Conservation (phyloP, 2,329 filamentous ascomycete species). For the Sporothrix inflata region DNA sequence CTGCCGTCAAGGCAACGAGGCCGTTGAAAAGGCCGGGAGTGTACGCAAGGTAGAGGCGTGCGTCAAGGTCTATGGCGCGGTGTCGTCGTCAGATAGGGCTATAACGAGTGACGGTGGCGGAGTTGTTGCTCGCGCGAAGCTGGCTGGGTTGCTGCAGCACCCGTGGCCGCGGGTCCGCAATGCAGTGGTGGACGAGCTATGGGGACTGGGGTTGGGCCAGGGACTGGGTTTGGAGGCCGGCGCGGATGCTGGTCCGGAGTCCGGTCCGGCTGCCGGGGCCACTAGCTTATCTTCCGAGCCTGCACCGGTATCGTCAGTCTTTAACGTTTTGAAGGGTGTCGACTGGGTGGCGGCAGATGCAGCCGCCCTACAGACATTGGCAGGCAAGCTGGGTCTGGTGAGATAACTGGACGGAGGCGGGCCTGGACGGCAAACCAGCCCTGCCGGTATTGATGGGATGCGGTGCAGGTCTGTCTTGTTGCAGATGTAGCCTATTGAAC, state of each 20-base stretch:
- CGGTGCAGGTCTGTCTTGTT: not conserved
- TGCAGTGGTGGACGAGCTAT: constrained; percentile 64
- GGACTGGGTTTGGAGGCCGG: constrained; percentile 36
- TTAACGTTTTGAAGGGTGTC: constrained; percentile 49
- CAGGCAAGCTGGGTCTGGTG: constrained; percentile 46
- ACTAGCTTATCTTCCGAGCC: not conserved
- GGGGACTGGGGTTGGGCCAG: constrained; percentile 46
- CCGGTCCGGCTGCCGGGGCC: not conserved
- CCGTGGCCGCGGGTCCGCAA: constrained; percentile 76
- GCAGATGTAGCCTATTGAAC: too few species aligned
- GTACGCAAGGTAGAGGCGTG: constrained; percentile 81
- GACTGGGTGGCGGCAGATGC: constrained; percentile 63
- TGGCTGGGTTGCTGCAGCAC: constrained; percentile 75
- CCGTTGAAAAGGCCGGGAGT: constrained; percentile 81
- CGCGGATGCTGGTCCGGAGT: not conserved
- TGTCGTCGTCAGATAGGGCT: constrained; percentile 49
- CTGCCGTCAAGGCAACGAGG: constrained; percentile 72
- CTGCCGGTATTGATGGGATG: not conserved
- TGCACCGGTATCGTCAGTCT: not conserved
- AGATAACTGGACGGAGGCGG: not conserved
- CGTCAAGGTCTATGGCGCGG: constrained; percentile 74
- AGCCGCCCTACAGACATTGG: constrained; percentile 47
- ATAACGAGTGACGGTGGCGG: constrained; percentile 41
- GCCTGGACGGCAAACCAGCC: not conserved
- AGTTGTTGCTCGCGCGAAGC: constrained; percentile 64